phyloP scores from a whole-genome alignment of 1,284 basidiomycete genomes.

The Papiliotrema fonsecae region DNA sequence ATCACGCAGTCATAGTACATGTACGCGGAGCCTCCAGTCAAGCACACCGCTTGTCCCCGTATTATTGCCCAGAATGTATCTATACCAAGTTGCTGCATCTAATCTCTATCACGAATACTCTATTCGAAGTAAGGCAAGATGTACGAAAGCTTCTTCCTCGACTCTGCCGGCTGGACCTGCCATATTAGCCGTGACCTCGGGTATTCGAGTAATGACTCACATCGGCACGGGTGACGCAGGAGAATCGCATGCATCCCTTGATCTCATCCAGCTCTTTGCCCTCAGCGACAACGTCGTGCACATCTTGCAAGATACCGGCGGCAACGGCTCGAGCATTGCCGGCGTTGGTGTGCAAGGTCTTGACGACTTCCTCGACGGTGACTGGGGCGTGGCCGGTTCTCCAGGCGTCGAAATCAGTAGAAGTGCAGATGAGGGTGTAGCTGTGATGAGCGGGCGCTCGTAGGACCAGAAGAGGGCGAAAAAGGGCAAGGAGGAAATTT shows the following conservation, averaged over 20 bases:
- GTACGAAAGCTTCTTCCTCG: conserved; percentile 68
- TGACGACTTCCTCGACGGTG: conserved; percentile 76
- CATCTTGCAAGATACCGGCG: conserved; percentile 68
- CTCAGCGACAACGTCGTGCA: conserved; percentile 59
- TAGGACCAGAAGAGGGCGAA: conserved; percentile 8
- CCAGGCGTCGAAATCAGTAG: conserved; percentile 90
- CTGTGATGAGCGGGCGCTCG: conserved; percentile 53
- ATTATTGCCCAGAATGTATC: too few species aligned
- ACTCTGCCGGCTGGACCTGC: conserved; percentile 58
- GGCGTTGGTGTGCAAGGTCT: conserved; percentile 79
- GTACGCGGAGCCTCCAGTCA: too few species aligned
- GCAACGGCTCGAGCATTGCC: conserved; percentile 66
- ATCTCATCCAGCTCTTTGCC: conserved; percentile 60
- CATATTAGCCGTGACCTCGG: conserved; percentile 4
- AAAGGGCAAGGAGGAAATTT: background rate
- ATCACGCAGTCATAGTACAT: too few species aligned
- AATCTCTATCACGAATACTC: background rate
- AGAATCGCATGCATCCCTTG: conserved; percentile 72
- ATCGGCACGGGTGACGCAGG: conserved; percentile 71
- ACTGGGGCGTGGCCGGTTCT: conserved; percentile 72
- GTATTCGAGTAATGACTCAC: conserved; percentile 22
- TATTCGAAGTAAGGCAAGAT: conserved; percentile 60
- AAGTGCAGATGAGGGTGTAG: conserved; percentile 83
- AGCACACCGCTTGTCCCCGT: too few species aligned
- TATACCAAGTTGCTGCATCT: too few species aligned